phyloP scores from a whole-genome alignment of 2,329 filamentous ascomycete species.

The Ascosphaera apis region DNA sequence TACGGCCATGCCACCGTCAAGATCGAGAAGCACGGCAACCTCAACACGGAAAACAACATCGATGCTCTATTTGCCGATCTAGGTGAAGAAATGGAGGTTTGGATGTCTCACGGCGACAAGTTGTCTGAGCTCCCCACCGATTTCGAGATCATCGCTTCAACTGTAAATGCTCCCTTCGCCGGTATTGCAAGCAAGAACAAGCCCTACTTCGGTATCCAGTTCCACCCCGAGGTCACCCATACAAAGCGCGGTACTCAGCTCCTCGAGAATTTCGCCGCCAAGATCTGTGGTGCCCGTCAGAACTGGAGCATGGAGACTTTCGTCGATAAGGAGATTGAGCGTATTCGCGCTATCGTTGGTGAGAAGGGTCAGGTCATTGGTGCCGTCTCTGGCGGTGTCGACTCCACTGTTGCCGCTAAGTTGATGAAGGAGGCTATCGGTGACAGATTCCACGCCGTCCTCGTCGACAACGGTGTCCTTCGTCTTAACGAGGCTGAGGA shows the following conservation, averaged over 20 bases:
- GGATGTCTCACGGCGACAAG: constrained; percentile 85
- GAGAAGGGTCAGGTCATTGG: constrained; percentile 61
- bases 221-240: constrained; percentile 69
- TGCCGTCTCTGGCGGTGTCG: constrained; percentile 63
- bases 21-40: constrained; percentile 30
- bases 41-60: constrained; percentile 30
- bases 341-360: constrained; percentile 66
- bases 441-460: constrained; percentile 60
- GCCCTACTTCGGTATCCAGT: constrained; percentile 60
- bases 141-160: constrained; percentile 53
- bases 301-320: constrained; percentile 81
- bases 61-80: constrained; percentile 60
- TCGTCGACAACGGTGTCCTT: constrained; percentile 73
- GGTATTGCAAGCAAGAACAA: constrained; percentile 36
- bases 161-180: constrained; percentile 54
- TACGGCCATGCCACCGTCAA: constrained; percentile 49
- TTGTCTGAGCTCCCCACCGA: constrained; percentile 47
- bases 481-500: constrained; percentile 62
- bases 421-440: constrained; percentile 74
- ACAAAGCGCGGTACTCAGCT: constrained; percentile 46
- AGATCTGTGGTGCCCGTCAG: constrained; percentile 52
- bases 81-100: constrained; percentile 46
- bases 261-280: constrained; percentile 61
- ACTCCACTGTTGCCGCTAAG: constrained; percentile 67
- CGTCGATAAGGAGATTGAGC: constrained; percentile 51